Percentiles rank a stretch among this genome's conserved stretches.
These are phyloP conservation scores for Cordyceps pruinosa DNA, from an alignment of 2,329 filamentous ascomycete species.

Conservation along the genomic window DNA sequence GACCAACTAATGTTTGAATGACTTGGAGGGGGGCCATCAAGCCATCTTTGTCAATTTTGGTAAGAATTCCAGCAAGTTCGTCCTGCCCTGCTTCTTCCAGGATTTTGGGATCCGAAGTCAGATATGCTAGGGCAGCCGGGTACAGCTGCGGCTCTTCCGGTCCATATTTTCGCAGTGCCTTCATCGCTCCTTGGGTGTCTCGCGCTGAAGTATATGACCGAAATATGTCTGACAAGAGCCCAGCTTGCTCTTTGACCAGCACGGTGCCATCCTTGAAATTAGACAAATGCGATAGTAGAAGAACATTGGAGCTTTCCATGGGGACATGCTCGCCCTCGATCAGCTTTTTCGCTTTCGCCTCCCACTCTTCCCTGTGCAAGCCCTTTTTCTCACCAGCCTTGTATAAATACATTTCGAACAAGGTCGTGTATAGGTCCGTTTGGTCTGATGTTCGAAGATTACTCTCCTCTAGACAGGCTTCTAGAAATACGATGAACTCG, in stretches of 20 bases:
- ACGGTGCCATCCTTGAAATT: constrained; percentile 86
- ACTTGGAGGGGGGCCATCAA: constrained; percentile 96
- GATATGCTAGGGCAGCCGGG: constrained; percentile 84
- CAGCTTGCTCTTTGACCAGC: constrained; percentile 88
- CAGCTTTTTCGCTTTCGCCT: constrained; percentile 80
- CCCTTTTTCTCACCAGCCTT: constrained; percentile 73
- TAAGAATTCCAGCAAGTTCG: constrained; percentile 72
- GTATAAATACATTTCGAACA: constrained; percentile 97
- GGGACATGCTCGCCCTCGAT: constrained; percentile 75
- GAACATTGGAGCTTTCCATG: constrained; percentile 90
- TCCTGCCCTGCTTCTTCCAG: constrained; percentile 77
- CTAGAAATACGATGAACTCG: constrained; percentile 86
- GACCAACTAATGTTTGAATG: constrained; percentile 79
- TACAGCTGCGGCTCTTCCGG: constrained; percentile 87
- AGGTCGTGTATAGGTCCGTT: constrained; percentile 82
- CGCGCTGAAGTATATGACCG: constrained; percentile 89
- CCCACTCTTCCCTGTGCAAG: constrained; percentile 67
- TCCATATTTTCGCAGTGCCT: constrained; percentile 85
- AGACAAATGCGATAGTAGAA: constrained; percentile 85
- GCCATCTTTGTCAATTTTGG: constrained; percentile 81
- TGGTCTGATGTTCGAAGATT: constrained; percentile 67
- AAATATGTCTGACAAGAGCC: constrained; percentile 90
- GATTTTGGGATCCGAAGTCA: constrained; percentile 75
- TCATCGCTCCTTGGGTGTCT: constrained; percentile 85
- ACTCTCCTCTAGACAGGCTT: constrained; percentile 72